Evolutionary conservation across 768 basidiomycete genomes (phyloP).

Genomic region (Psilocybe sp.): DNA sequence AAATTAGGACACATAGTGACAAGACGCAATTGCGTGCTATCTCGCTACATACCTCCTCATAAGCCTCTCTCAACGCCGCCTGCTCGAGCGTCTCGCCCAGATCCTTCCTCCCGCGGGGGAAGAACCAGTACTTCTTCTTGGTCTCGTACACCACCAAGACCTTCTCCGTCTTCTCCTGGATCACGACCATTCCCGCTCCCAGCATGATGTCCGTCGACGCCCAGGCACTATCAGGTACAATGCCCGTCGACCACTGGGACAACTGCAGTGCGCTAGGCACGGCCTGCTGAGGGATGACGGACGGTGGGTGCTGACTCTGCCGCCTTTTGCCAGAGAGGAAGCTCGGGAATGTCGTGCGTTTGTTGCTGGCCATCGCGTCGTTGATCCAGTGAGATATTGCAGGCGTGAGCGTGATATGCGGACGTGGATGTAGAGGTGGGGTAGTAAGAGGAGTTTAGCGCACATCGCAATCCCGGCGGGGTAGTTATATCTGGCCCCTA

Average conservation of each 20-base stretch:
- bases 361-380: no score
- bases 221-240: conserved; percentile 45
- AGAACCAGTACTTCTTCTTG: conserved; percentile 43
- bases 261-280: conserved; percentile 14
- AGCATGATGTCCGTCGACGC: conserved; percentile 51
- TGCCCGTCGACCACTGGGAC: conserved; percentile 37
- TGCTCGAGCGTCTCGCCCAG: conserved; percentile 59
- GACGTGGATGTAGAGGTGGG: no score
- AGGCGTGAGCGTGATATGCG: no score
- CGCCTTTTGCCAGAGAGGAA: no score
- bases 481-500: no score
- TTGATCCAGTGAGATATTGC: no score
- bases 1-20: not conserved
- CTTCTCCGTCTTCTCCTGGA: conserved; percentile 55
- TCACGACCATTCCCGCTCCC: conserved; percentile 60
- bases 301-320: not conserved
- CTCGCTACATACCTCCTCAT: conserved; percentile 54
- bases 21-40: not conserved
- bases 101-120: conserved; percentile 67
- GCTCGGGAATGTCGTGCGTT: no score
- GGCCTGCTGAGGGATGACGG: not conserved
- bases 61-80: conserved; percentile 60
- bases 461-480: no score
- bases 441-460: no score
- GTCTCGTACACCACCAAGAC: conserved; percentile 50